phyloP scores from a whole-genome alignment of 2,329 filamentous ascomycete genomes.

The Thyridium curvatum region DNA sequence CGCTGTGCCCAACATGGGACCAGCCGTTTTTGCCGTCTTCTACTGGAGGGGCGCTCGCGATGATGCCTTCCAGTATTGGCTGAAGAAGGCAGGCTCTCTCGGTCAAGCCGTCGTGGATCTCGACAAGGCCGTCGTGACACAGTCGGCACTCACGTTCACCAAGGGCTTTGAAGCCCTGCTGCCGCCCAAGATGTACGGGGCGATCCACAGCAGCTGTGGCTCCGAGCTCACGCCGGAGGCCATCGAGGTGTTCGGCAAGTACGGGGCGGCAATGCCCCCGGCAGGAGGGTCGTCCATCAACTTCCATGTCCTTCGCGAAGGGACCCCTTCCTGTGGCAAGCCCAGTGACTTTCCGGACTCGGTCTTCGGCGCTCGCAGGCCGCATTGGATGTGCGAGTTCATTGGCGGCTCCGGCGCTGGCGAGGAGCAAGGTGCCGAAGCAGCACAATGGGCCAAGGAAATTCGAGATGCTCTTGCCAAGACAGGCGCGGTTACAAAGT shows the following conservation, averaged over 20 bases:
- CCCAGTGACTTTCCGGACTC: neutral
- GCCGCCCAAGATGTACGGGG: neutral
- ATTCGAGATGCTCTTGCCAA: neutral
- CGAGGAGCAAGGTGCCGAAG: neutral
- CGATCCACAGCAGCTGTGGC: neutral
- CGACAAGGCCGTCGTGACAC: neutral
- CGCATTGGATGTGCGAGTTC: constrained; percentile 2
- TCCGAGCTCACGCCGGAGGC: neutral
- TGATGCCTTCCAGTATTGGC: neutral
- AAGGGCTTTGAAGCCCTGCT: neutral
- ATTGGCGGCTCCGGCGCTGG: neutral
- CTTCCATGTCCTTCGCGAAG: neutral
- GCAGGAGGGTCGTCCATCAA: neutral
- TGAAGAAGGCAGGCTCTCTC: neutral
- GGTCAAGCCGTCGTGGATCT: neutral
- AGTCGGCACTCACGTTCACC: neutral
- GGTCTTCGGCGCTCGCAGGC: neutral
- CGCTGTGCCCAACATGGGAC: neutral
- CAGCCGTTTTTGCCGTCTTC: neutral
- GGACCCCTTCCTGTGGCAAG: neutral
- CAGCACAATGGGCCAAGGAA: neutral
- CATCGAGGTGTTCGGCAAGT: neutral
- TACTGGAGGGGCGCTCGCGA: neutral
- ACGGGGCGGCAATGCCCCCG: constrained; percentile 1
- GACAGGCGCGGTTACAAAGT: neutral